Conservation (phyloP, 2,329 filamentous ascomycete genomes). For the Colletotrichum paranaense region DNA sequence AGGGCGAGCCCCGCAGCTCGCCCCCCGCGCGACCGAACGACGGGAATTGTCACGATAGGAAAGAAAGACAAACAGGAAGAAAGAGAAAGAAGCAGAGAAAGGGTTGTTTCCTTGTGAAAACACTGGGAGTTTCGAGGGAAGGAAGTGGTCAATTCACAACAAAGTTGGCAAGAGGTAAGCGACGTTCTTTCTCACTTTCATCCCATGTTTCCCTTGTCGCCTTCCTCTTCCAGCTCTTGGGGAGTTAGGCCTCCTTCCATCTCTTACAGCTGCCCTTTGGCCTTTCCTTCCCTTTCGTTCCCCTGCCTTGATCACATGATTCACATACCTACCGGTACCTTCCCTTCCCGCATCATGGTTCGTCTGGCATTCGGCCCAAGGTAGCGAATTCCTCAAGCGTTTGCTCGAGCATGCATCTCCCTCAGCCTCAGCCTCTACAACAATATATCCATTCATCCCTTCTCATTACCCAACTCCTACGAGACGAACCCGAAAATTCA, state of each 20-base stretch:
- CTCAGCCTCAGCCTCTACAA: not conserved
- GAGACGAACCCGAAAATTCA: not conserved
- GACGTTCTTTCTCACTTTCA: not conserved
- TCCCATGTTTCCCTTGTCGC: not conserved
- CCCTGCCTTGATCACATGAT: not conserved
- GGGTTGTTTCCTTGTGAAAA: too few species aligned
- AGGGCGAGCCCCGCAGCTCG: not conserved
- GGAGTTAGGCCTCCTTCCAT: not conserved
- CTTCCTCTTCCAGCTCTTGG: not conserved
- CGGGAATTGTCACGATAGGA: not conserved
- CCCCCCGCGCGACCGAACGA: not conserved
- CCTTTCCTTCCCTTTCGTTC: constrained; percentile 2
- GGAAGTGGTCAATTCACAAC: not conserved
- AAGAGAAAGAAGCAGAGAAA: not conserved
- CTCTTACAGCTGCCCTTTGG: not conserved
- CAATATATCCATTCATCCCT: not conserved
- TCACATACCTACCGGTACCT: not conserved
- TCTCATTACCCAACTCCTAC: not conserved
- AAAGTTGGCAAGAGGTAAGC: not conserved
- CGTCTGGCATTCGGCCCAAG: not conserved
- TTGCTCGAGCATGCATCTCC: not conserved
- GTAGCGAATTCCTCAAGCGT: not conserved
- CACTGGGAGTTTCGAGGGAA: not conserved
- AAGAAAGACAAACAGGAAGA: not conserved
- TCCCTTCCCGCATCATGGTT: not conserved